Conservation (phyloP, 2,329 filamentous ascomycete genomes). For the Nigrograna mackinnonii region DNA sequence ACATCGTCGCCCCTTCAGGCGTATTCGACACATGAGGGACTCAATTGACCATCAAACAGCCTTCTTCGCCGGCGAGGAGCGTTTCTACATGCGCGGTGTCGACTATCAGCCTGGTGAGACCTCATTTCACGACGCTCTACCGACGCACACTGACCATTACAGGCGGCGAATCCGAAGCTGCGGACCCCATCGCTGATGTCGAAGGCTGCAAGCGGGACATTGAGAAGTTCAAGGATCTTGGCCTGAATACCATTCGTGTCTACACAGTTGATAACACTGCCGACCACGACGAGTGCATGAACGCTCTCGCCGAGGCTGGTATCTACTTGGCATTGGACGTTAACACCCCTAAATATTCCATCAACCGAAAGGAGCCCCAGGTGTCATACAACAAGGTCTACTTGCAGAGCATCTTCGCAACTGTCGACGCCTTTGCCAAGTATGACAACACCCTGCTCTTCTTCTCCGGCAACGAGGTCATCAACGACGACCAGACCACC, state of each 20-base stretch:
- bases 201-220: slow-evolving; percentile 78
- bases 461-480: slow-evolving; percentile 81
- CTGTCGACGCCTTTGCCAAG: slow-evolving; percentile 79
- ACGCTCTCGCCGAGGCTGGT: slow-evolving; percentile 74
- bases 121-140: not conserved
- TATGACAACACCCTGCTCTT: slow-evolving; percentile 87
- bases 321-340: slow-evolving; percentile 93
- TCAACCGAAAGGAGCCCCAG: slow-evolving; percentile 76
- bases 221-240: slow-evolving; percentile 78
- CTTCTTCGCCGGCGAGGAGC: slow-evolving; percentile 65
- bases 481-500: slow-evolving; percentile 66
- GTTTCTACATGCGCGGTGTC: slow-evolving; percentile 65
- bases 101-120: slow-evolving; percentile 65
- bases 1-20: not conserved
- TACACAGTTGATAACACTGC: slow-evolving; percentile 89
- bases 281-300: slow-evolving; percentile 86
- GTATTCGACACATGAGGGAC: not conserved
- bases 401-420: slow-evolving; percentile 84
- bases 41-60: slow-evolving; percentile 40
- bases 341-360: slow-evolving; percentile 87
- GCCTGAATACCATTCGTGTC: slow-evolving; percentile 88
- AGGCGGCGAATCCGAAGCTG: slow-evolving; percentile 63
- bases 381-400: slow-evolving; percentile 86
- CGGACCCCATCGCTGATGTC: slow-evolving; percentile 76
- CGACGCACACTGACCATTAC: slow-evolving; percentile 15